These are phyloP conservation scores for Astrocystis sublimbata DNA, from an alignment of 495 filamentous ascomycete genomes.

Conservation along the genomic window DNA sequence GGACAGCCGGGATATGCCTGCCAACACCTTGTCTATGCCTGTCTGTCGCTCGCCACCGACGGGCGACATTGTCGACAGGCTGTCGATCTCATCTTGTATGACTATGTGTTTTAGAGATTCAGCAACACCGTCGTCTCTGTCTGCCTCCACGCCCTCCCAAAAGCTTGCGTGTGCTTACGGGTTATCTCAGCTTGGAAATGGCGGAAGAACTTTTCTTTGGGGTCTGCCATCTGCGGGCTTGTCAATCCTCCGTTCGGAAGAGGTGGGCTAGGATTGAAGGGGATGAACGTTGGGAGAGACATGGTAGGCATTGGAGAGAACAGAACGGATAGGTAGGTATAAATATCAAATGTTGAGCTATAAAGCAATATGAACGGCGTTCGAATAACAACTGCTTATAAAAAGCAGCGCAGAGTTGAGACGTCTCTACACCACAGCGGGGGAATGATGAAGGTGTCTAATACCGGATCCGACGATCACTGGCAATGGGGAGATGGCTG, in stretches of 20 bases:
- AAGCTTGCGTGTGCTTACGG: conserved; percentile 44
- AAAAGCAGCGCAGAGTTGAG: background rate
- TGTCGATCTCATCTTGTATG: conserved; percentile 44
- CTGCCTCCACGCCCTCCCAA: background rate
- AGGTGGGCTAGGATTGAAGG: conserved; percentile 22
- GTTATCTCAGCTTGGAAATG: conserved; percentile 74
- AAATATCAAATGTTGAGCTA: background rate
- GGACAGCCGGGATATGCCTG: conserved; percentile 45
- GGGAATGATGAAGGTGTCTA: background rate
- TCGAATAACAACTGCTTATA: background rate
- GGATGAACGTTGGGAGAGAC: conserved; percentile 21
- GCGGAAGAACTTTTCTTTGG: conserved; percentile 76
- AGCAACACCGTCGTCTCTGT: background rate
- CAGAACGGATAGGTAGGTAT: background rate
- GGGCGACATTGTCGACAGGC: conserved; percentile 35
- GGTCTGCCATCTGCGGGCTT: conserved; percentile 33
- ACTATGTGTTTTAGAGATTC: conserved; percentile 23
- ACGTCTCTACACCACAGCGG: background rate
- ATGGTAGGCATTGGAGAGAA: background rate
- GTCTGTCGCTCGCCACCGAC: conserved; percentile 47
- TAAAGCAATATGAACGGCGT: background rate
- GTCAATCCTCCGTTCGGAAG: conserved; percentile 6
- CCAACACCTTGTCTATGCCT: conserved; percentile 46
- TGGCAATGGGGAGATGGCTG: background rate
- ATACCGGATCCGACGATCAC: background rate